Conservation (phyloP, 2,329 filamentous ascomycete genomes). For the Cytospora piceae region DNA sequence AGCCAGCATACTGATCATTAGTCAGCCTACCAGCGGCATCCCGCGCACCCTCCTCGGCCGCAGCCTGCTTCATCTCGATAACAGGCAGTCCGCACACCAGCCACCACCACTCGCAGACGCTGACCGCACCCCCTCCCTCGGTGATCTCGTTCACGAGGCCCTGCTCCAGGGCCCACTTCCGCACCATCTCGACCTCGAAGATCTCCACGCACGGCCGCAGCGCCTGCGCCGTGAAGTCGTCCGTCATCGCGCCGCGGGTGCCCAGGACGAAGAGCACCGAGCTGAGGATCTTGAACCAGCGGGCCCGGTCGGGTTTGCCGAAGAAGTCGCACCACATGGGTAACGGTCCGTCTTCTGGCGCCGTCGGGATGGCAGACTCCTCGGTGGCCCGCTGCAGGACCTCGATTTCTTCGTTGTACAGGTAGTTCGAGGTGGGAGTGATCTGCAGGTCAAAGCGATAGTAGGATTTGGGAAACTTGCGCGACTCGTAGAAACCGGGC, state of each 20-base stretch:
- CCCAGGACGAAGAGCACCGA: conserved; percentile 66
- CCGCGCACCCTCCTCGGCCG: neutral
- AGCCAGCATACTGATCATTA: conserved; percentile 24
- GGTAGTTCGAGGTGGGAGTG: conserved; percentile 61
- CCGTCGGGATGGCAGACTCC: conserved; percentile 45
- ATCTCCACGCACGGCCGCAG: conserved; percentile 63
- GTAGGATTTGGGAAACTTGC: conserved; percentile 67
- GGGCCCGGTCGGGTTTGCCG: conserved; percentile 57
- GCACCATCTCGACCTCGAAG: conserved; percentile 63
- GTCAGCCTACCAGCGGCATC: conserved; percentile 6
- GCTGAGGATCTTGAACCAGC: conserved; percentile 68
- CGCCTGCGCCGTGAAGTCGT: conserved; percentile 56
- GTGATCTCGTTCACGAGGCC: conserved; percentile 54
- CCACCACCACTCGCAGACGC: conserved; percentile 70
- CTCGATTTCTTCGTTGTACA: conserved; percentile 42
- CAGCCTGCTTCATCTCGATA: conserved; percentile 14
- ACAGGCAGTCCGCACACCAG: conserved; percentile 50
- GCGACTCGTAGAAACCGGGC: conserved; percentile 71
- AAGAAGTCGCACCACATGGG: conserved; percentile 77
- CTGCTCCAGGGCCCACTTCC: conserved; percentile 60
- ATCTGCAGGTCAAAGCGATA: conserved; percentile 67
- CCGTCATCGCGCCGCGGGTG: conserved; percentile 61
- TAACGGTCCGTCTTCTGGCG: conserved; percentile 52
- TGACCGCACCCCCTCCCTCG: conserved; percentile 35
- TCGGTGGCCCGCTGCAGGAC: conserved; percentile 35